These are phyloP conservation scores for Talaromyces islandicus DNA, from an alignment of 2,329 filamentous ascomycete genomes.

Conservation along the genomic window DNA sequence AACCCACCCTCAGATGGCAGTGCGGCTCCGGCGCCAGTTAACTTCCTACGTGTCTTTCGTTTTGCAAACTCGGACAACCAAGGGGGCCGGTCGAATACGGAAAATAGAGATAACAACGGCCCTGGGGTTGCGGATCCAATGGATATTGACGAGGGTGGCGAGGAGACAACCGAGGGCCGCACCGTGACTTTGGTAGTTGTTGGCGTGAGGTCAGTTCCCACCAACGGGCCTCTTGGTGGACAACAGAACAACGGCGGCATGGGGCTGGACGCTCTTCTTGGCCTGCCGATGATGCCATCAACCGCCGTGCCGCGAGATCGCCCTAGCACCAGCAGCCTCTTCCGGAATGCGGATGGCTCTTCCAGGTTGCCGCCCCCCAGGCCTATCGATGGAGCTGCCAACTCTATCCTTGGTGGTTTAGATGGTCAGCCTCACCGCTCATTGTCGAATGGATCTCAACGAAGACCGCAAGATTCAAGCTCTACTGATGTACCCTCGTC, in stretches of 20 bases:
- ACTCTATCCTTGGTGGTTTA: slow-evolving; percentile 47
- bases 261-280: slow-evolving; percentile 41
- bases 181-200: slow-evolving; percentile 66
- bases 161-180: slow-evolving; percentile 39
- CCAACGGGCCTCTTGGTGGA: slow-evolving; percentile 37
- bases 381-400: slow-evolving; percentile 49
- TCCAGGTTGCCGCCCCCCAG: slow-evolving; percentile 50
- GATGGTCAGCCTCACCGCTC: slow-evolving; percentile 42
- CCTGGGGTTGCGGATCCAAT: slow-evolving; percentile 23
- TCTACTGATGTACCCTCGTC: slow-evolving; percentile 22
- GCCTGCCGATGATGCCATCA: slow-evolving; percentile 38
- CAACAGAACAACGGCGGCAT: slow-evolving; percentile 37
- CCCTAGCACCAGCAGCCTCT: slow-evolving; percentile 44
- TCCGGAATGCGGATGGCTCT: slow-evolving; percentile 50
- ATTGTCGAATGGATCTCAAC: slow-evolving; percentile 24
- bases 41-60: slow-evolving; percentile 64
- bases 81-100: slow-evolving; percentile 21
- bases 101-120: slow-evolving; percentile 15
- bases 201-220: slow-evolving; percentile 60
- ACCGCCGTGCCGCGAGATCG: slow-evolving; percentile 29
- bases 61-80: slow-evolving; percentile 50
- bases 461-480: slow-evolving; percentile 18
- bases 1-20: slow-evolving; percentile 36
- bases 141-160: slow-evolving; percentile 34
- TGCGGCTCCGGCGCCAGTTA: slow-evolving; percentile 47